Conservation (phyloP, 805 yeast species). For the Ogataea trehalophila region DNA sequence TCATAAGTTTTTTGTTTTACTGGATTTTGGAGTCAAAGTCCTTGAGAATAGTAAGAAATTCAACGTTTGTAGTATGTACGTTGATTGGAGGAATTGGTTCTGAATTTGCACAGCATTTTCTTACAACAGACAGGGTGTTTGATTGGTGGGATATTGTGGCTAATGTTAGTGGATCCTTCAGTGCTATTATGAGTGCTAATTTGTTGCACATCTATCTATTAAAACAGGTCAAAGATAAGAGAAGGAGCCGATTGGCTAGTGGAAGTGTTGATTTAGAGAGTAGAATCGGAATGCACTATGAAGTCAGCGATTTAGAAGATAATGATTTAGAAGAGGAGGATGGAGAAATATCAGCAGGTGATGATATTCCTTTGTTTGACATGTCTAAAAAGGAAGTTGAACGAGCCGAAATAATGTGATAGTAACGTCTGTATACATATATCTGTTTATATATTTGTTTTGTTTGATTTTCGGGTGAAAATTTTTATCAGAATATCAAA, state of each 20-base stretch:
- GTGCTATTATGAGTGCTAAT: constrained; percentile 21
- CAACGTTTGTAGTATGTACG: constrained; percentile 38
- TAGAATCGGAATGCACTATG: constrained; percentile 10
- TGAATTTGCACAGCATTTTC: constrained; percentile 41
- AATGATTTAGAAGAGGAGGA: constrained; percentile 3
- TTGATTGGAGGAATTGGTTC: constrained; percentile 41
- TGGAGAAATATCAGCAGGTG: neutral
- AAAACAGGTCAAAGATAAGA: constrained; percentile 7
- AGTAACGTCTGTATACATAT: too few species aligned
- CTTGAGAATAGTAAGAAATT: constrained; percentile 26
- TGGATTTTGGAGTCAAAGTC: constrained; percentile 38
- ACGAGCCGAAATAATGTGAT: too few species aligned
- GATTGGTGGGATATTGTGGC: constrained; percentile 32
- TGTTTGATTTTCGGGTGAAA: too few species aligned
- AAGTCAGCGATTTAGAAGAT: constrained; percentile 15
- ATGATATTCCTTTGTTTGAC: constrained; percentile 10
- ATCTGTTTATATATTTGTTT: too few species aligned
- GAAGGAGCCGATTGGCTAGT: constrained; percentile 4
- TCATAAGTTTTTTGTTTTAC: constrained; percentile 43
- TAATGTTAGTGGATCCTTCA: constrained; percentile 24
- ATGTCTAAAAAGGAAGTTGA: neutral
- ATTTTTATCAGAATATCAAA: too few species aligned
- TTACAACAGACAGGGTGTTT: constrained; percentile 41
- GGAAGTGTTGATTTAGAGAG: constrained; percentile 10
- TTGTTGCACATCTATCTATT: constrained; percentile 10